Conservation (phyloP, 2,329 filamentous ascomycete genomes). For the Claviceps arundinis region DNA sequence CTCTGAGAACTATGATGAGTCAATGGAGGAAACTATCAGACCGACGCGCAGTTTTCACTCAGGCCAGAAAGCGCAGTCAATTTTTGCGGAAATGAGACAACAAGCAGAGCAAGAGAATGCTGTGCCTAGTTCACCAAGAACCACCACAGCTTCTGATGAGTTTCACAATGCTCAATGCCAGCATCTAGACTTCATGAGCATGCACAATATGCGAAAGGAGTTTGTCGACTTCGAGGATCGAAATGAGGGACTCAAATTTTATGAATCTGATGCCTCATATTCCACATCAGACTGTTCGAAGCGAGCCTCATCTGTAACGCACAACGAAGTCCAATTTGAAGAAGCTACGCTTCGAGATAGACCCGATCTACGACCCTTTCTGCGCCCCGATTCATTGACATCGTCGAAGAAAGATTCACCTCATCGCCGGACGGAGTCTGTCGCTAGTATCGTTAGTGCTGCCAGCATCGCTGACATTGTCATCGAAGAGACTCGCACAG, state of each 20-base stretch:
- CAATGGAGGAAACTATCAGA: conserved; percentile 54
- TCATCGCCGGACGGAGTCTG: conserved; percentile 46
- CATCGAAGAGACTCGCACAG: conserved; percentile 51
- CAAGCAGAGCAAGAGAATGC: conserved; percentile 38
- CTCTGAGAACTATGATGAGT: conserved; percentile 48
- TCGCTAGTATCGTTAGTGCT: conserved; percentile 43
- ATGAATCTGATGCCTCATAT: conserved; percentile 18
- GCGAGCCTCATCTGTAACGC: conserved; percentile 33
- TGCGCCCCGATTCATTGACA: conserved; percentile 6
- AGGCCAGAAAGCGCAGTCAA: conserved; percentile 32
- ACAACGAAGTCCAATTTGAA: conserved; percentile 21
- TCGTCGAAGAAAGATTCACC: conserved; percentile 14
- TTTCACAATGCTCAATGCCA: conserved; percentile 41
- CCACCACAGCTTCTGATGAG: conserved; percentile 28
- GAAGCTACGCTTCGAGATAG: conserved; percentile 29
- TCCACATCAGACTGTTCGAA: conserved; percentile 37
- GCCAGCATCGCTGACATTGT: conserved; percentile 49
- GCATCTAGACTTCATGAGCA: conserved; percentile 42
- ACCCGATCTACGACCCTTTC: conserved; percentile 23
- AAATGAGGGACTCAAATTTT: conserved; percentile 20
- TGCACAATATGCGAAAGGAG: conserved; percentile 33
- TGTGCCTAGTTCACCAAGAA: conserved; percentile 41
- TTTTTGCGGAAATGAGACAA: conserved; percentile 46
- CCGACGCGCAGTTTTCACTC: conserved; percentile 31
- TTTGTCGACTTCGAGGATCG: conserved; percentile 25